Evolutionary conservation across 1,139 yeast species (phyloP).

Genomic region (Petasospora fabianii): DNA sequence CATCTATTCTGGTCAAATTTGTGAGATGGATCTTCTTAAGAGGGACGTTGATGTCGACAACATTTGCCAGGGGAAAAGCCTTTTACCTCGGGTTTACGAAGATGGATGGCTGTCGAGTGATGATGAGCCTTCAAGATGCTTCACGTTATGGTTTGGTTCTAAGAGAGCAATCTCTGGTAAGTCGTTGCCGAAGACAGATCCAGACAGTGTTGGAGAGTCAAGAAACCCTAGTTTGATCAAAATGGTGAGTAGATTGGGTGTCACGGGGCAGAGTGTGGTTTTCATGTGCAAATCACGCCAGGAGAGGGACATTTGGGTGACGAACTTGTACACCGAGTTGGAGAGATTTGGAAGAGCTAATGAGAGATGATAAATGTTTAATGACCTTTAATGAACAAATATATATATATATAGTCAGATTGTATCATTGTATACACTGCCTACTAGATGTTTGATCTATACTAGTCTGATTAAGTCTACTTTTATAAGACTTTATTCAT

Average conservation of each 20-base stretch:
- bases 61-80: constrained; percentile 50
- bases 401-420: no score
- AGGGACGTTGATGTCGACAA: constrained; percentile 40
- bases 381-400: constrained; percentile 1
- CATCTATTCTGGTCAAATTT: constrained; percentile 65
- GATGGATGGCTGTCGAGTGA: constrained; percentile 88
- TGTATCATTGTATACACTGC: no score
- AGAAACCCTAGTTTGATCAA: constrained; percentile 42
- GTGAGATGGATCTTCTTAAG: constrained; percentile 51
- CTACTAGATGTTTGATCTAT: no score
- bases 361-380: constrained; percentile 1
- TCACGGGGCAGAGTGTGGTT: constrained; percentile 63
- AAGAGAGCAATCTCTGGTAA: constrained; percentile 42
- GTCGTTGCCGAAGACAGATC: constrained; percentile 11
- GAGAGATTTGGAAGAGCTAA: constrained; percentile 42
- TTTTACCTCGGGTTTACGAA: constrained; percentile 66
- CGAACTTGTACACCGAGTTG: constrained; percentile 57
- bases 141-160: constrained; percentile 79
- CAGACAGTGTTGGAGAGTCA: constrained; percentile 1
- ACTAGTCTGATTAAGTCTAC: no score
- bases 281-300: constrained; percentile 80
- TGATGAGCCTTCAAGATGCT: constrained; percentile 67
- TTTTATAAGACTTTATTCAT: no score
- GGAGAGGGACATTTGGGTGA: constrained; percentile 83
- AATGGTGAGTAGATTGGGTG: constrained; percentile 55